phyloP scores from a whole-genome alignment of 345 rosid species.

The Populus euphratica region DNA sequence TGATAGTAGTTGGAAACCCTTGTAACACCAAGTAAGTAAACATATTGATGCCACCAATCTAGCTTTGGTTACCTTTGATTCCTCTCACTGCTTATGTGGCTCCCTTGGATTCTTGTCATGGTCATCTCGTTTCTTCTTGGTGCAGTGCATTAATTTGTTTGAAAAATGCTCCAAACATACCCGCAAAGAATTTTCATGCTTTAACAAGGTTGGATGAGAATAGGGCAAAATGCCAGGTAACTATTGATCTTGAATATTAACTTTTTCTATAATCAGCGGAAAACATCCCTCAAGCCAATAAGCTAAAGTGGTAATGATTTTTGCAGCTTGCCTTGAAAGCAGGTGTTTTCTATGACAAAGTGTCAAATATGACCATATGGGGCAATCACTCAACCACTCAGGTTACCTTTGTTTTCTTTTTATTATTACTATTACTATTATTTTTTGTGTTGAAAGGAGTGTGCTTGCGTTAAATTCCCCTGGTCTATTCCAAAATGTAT shows the following conservation, averaged over 20 bases:
- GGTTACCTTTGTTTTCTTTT: constrained; percentile 38
- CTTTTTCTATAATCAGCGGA: neutral
- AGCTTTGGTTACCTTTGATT: neutral
- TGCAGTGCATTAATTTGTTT: constrained; percentile 88
- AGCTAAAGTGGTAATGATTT: constrained; percentile 1
- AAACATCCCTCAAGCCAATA: neutral
- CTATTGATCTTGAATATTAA: neutral
- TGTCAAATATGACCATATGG: constrained; percentile 95
- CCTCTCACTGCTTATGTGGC: neutral
- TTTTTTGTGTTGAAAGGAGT: too few species aligned
- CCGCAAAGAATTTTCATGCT: constrained; percentile 94
- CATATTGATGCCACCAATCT: constrained; percentile 3
- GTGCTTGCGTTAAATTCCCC: neutral
- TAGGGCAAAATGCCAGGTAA: constrained; percentile 96
- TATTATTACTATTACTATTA: too few species aligned
- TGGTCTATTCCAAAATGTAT: neutral
- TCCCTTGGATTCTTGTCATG: constrained; percentile 1
- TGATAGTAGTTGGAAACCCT: constrained; percentile 94
- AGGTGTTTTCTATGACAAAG: constrained; percentile 91
- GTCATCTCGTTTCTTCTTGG: neutral
- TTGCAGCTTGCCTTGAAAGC: constrained; percentile 93
- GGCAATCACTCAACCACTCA: constrained; percentile 99
- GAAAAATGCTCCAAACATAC: constrained; percentile 94
- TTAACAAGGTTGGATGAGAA: constrained; percentile 93
- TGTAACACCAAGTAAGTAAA: constrained; percentile 91